phyloP scores from a whole-genome alignment of 163 green algal genomes.

The Scenedesmus sp. region DNA sequence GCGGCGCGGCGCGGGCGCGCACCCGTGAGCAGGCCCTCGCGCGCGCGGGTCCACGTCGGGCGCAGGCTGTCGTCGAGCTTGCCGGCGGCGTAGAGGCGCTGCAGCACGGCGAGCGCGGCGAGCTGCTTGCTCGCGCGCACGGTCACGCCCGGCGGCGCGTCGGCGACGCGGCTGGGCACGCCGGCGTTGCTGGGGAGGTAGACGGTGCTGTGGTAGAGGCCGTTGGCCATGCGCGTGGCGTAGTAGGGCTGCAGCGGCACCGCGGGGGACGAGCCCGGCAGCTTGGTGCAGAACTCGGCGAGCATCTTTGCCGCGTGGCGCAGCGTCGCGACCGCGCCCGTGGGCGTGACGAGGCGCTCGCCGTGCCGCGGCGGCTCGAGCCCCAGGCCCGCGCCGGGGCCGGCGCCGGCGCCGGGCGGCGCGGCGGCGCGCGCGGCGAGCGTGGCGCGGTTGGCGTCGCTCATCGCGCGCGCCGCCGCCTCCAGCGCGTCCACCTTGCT shows the following conservation, averaged over 20 bases:
- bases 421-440: too few relatives aligned
- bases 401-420: too few relatives aligned
- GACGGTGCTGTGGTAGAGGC: conserved; percentile 17
- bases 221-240: background rate
- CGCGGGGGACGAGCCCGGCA: conserved; percentile 21
- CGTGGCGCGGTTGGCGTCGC: background rate
- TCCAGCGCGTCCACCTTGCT: conserved; percentile 25
- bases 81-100: conserved; percentile 12
- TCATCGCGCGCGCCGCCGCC: background rate
- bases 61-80: conserved; percentile 38
- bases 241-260: conserved; percentile 39
- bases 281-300: conserved; percentile 30
- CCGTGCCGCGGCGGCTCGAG: too few relatives aligned
- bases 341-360: background rate
- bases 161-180: background rate
- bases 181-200: conserved; percentile 39
- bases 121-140: too few relatives aligned
- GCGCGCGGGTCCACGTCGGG: conserved; percentile 24
- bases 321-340: conserved; percentile 15
- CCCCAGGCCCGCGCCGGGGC: too few relatives aligned
- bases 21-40: too few relatives aligned
- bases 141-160: background rate
- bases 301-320: conserved; percentile 30
- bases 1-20: too few relatives aligned
- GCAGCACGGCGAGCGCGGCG: too few relatives aligned